Evolutionary conservation across 2,329 filamentous ascomycete species (phyloP), one percentile per base, ranked within the genome.

Genomic region (Sarocladiaceae sp.): DNA sequence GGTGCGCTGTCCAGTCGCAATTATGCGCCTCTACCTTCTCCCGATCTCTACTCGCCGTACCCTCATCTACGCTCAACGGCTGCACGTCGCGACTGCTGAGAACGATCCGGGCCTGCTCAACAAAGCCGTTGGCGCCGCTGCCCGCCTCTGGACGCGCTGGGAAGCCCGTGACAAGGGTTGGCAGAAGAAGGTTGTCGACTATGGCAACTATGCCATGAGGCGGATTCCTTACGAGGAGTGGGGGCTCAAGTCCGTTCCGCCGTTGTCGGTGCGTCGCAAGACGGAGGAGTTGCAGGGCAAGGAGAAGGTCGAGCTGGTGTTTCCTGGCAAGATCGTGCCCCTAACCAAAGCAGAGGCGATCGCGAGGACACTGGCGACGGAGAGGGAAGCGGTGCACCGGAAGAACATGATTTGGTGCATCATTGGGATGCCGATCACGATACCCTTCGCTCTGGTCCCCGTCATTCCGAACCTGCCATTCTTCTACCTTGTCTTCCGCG

Each of bases 161-260:
- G 93, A 97, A 65, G 81, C 84, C 61, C 84, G 83, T 53, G 82
- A 90, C 15, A 73, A 73, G 34, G 86, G 87, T 44, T 97, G 93
- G 93, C 88, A 96, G 71, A 88, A 85, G 59, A 80, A 80, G 54
- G 74, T 96, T 16, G 91, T 93, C 43, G 74, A 77, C 47, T 94
- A 91, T 63, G 93, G 93, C 45, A 96, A 98, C 66, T 72, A 80
- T 40, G 80, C 88, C 13, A 78, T 98, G 49, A 82, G 87, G 55
- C 80, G 88, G 50, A 95, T 98, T 56, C 87, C 93, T 3, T 96
- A 87, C 62, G 87, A 97, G 66, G 93, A 98, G 82, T 98, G 93
- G 93, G 89, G 88, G 0, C 74, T 98, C 53, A 97, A 97, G 69
- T 95, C 88, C 27, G 83, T 98, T 43, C 93, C 93, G 34, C 83